phyloP scores from a whole-genome alignment of 345 rosid species.

The Eucalyptus albens region DNA sequence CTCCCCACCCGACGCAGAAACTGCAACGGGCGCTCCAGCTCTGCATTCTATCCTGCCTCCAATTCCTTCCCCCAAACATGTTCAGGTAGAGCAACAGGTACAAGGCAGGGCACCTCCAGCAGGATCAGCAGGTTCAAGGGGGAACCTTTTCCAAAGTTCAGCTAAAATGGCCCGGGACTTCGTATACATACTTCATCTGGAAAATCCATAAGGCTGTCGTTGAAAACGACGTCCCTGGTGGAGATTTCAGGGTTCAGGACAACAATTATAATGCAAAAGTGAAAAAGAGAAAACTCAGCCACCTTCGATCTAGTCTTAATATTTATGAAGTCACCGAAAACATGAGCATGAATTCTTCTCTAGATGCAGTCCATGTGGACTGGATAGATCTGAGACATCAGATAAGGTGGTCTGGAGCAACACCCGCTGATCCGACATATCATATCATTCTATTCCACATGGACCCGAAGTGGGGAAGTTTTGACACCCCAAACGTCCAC shows the following conservation, averaged over 20 bases:
- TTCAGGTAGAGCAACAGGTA: not conserved
- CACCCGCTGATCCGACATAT: not conserved
- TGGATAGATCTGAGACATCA: not conserved
- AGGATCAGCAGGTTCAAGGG: not conserved
- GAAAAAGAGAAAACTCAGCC: not conserved
- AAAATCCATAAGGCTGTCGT: not conserved
- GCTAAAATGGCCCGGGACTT: not conserved
- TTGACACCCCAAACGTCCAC: not conserved
- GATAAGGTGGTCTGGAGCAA: not conserved
- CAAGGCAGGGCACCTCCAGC: not conserved
- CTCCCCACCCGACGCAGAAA: not conserved
- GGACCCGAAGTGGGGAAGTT: not conserved
- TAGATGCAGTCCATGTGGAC: not conserved
- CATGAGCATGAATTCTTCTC: not conserved
- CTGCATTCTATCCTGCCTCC: not conserved
- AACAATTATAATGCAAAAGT: not conserved
- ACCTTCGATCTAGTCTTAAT: not conserved
- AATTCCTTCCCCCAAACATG: not conserved
- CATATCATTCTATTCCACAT: not conserved
- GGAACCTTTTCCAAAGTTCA: not conserved
- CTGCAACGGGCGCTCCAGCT: not conserved
- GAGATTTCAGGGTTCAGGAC: not conserved
- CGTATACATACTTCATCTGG: not conserved
- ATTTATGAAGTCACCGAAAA: not conserved
- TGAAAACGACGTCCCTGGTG: not conserved